Evolutionary conservation across 805 yeast species (phyloP).

Genomic region (Myxozyma nipponensis): DNA sequence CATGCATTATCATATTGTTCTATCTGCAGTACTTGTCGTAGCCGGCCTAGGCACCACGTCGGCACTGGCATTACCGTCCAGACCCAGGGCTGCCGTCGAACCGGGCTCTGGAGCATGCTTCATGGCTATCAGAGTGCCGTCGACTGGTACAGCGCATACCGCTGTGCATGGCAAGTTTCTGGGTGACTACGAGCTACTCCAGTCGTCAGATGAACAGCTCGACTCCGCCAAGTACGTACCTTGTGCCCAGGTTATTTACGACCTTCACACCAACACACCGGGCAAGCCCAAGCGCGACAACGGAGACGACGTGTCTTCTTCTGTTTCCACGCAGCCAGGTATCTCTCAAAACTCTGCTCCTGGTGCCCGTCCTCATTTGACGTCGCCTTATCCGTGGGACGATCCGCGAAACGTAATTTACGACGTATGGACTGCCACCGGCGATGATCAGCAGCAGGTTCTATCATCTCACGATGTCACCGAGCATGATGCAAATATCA

Average conservation of each 20-base stretch:
- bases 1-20: too few relatives aligned
- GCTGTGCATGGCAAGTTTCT: conserved; percentile 3
- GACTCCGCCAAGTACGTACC: not conserved
- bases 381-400: not conserved
- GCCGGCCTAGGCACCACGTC: too few relatives aligned
- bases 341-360: not conserved
- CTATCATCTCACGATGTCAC: too few relatives aligned
- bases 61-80: too few relatives aligned
- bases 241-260: not conserved
- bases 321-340: not conserved
- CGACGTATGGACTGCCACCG: not conserved
- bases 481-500: too few relatives aligned
- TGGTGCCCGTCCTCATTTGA: not conserved
- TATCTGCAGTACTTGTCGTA: too few relatives aligned
- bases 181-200: conserved; percentile 2
- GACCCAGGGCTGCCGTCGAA: not conserved
- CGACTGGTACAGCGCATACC: not conserved
- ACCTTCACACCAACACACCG: not conserved
- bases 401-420: not conserved
- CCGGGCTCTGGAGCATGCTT: conserved; percentile 1
- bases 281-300: not conserved
- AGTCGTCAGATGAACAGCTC: conserved; percentile 1
- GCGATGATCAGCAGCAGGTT: too few relatives aligned
- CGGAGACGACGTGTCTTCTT: not conserved
- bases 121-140: not conserved